phyloP scores from a whole-genome alignment of 345 rosid genomes.

The Hibiscus tridactylites region DNA sequence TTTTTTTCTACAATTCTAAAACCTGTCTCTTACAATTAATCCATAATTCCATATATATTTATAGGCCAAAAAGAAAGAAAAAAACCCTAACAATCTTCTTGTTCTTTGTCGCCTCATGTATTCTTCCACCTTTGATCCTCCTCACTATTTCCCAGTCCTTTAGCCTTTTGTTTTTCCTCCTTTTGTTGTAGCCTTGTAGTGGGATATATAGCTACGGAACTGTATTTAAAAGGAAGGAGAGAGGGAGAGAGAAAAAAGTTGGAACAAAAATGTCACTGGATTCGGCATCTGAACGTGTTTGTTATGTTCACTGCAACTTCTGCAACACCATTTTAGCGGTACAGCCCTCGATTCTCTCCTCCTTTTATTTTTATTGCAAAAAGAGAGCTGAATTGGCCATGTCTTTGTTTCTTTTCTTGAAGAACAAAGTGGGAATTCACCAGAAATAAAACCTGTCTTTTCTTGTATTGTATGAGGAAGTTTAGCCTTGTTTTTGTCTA shows the following conservation, averaged over 20 bases:
- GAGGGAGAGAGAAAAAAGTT: not conserved
- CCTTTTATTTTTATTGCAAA: not conserved
- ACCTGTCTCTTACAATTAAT: constrained; percentile 5
- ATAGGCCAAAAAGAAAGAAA: not conserved
- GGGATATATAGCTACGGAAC: not conserved
- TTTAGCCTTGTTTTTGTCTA: constrained; percentile 8
- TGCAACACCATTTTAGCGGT: constrained; percentile 98
- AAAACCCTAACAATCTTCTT: not conserved
- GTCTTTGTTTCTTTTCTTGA: not conserved
- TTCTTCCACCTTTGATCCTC: too few relatives aligned
- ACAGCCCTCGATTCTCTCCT: constrained; percentile 21
- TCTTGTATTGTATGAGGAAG: constrained; percentile 24
- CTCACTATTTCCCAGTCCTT: too few relatives aligned
- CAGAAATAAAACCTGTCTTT: constrained; percentile 1
- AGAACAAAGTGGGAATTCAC: constrained; percentile 6
- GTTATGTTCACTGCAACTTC: constrained; percentile 97
- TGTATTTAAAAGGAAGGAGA: not conserved
- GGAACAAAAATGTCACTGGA: constrained; percentile 52
- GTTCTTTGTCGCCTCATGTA: constrained; percentile 7
- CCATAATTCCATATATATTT: not conserved
- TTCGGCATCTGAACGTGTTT: constrained; percentile 67
- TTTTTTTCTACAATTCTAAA: constrained; percentile 27
- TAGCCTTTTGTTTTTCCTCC: constrained; percentile 10
- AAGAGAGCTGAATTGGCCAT: constrained; percentile 8
- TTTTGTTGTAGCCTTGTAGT: not conserved